Conservation (phyloP, 2,329 filamentous ascomycete genomes). For the Metarhizium robertsii region DNA sequence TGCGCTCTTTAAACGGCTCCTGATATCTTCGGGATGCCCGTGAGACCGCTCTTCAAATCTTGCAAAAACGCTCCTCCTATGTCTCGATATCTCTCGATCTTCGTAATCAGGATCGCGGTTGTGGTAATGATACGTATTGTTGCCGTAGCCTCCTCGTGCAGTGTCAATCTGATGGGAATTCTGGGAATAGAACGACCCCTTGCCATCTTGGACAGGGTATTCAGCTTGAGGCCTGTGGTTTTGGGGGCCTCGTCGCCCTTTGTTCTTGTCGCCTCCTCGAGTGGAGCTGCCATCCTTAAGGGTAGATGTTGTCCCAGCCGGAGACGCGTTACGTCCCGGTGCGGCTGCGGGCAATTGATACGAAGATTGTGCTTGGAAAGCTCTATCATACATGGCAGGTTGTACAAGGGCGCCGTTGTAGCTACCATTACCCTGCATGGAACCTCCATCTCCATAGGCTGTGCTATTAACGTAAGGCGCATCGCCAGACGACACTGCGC, state of each 20-base stretch:
- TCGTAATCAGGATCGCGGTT: constrained; percentile 10
- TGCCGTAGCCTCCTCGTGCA: background rate
- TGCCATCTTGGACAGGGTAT: background rate
- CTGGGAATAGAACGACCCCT: background rate
- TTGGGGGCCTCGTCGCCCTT: background rate
- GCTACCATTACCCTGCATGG: background rate
- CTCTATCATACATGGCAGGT: background rate
- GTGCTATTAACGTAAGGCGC: background rate
- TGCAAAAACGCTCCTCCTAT: constrained; percentile 23
- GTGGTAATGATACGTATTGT: background rate
- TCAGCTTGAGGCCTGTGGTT: background rate
- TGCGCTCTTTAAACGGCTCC: constrained; percentile 20
- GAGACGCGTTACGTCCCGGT: background rate
- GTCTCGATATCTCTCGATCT: background rate
- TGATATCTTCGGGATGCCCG: constrained; percentile 12
- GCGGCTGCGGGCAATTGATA: background rate
- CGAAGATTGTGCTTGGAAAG: background rate
- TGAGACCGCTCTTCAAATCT: constrained; percentile 9
- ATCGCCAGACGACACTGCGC: background rate
- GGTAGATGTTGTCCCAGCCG: background rate
- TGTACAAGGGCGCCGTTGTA: background rate
- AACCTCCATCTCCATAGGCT: background rate
- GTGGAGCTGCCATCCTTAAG: background rate
- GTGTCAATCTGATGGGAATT: background rate
- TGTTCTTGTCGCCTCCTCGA: constrained; percentile 1